A percentile compares a stretch with the other conserved stretches of the same genome.
Conservation (phyloP, 1,139 yeast genomes). For the Ogataea hybrid region DNA sequence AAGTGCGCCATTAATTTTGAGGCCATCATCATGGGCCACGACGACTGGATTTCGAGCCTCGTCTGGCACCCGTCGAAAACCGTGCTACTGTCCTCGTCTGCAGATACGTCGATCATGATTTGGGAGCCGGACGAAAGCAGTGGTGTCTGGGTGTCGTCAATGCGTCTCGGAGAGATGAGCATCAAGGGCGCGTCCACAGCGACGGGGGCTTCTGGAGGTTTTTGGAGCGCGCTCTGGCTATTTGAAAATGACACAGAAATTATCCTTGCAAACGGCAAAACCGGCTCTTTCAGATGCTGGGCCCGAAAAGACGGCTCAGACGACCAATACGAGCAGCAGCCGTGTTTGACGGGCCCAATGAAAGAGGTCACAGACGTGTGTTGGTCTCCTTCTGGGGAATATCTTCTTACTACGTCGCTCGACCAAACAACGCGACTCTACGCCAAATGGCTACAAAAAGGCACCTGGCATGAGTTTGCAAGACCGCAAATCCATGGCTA, state of each 20-base stretch:
- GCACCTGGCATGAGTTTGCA: slow-evolving; percentile 88
- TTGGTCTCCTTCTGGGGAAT: slow-evolving; percentile 73
- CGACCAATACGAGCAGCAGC: slow-evolving; percentile 36
- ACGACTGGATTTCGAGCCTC: slow-evolving; percentile 91
- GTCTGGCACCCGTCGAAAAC: slow-evolving; percentile 66
- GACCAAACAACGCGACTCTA: slow-evolving; percentile 92
- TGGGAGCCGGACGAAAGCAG: slow-evolving; percentile 90
- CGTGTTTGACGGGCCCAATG: slow-evolving; percentile 76
- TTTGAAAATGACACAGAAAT: slow-evolving; percentile 38
- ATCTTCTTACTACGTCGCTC: slow-evolving; percentile 69
- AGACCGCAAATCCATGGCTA: slow-evolving; percentile 98
- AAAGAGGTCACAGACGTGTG: slow-evolving; percentile 73
- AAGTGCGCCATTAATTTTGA: slow-evolving; percentile 70
- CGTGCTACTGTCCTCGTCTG: slow-evolving; percentile 78
- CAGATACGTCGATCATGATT: slow-evolving; percentile 92
- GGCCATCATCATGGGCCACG: slow-evolving; percentile 96
- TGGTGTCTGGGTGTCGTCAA: slow-evolving; percentile 86
- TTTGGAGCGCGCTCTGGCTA: slow-evolving; percentile 90
- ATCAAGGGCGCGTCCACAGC: slow-evolving; percentile 98
- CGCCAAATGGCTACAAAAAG: slow-evolving; percentile 52
- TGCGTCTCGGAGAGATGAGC: slow-evolving; percentile 86
- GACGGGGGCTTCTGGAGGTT: slow-evolving; percentile 97
- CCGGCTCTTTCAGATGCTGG: slow-evolving; percentile 93
- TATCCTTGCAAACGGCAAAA: slow-evolving; percentile 79
- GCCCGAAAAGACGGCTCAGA: slow-evolving; percentile 34